phyloP scores from a whole-genome alignment of 495 filamentous ascomycete genomes.

The Cryomyces minteri region DNA sequence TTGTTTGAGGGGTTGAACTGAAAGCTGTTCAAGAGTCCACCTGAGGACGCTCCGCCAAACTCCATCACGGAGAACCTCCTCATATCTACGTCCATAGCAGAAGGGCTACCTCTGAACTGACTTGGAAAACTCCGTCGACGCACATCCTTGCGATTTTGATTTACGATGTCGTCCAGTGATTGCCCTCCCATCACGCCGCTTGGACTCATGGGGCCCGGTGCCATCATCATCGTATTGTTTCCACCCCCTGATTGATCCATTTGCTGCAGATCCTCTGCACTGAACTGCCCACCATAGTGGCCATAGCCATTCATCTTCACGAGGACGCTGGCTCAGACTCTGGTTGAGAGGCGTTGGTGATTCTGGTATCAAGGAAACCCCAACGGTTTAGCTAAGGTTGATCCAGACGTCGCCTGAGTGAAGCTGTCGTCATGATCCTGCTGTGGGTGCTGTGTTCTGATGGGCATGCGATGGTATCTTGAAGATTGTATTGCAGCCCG shows the following conservation, averaged over 20 bases:
- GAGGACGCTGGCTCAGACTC: neutral
- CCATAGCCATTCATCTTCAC: constrained; percentile 3
- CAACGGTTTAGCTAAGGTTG: too few relatives aligned
- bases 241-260: neutral
- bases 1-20: constrained; percentile 12
- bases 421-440: too few relatives aligned
- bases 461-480: too few relatives aligned
- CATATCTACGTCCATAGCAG: constrained; percentile 21
- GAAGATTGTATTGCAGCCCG: too few relatives aligned
- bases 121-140: constrained; percentile 37
- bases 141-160: constrained; percentile 34
- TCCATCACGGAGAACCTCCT: constrained; percentile 21
- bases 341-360: neutral
- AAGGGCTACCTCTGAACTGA: constrained; percentile 14
- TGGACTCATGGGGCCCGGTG: constrained; percentile 2
- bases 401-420: too few relatives aligned
- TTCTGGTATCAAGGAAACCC: too few relatives aligned
- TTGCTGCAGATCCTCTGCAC: constrained; percentile 1
- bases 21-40: constrained; percentile 10
- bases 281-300: constrained; percentile 6
- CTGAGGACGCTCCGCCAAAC: constrained; percentile 9
- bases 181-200: too few relatives aligned
- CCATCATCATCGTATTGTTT: constrained; percentile 4
- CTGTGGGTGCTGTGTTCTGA: too few relatives aligned
- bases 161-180: constrained; percentile 45